Base-by-base conservation (phyloP, 805 yeast genomes). In the Candida sanyiensis region DNA sequence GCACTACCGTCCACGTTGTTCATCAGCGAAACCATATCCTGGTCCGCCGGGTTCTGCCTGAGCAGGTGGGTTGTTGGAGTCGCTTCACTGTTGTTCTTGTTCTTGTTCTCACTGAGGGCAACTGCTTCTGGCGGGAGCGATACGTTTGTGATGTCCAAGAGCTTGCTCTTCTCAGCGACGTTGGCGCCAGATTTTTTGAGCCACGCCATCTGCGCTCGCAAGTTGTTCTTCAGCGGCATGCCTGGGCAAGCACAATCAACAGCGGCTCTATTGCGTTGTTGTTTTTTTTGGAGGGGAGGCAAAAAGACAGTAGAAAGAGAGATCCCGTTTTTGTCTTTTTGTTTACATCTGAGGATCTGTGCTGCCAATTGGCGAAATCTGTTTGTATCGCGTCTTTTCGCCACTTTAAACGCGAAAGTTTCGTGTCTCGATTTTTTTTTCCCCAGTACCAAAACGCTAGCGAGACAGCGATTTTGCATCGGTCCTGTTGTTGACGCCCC, bases 121-220 rank as follows among this genome's bases (percentile, higher is more conserved):
- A 21, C 26, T 19, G 25, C 25, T 22, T 22, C 11, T 11, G 28
- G 23, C 22, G 30, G 30, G 23, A 6, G 30, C 10, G 20, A 21
- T 4, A 29, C 28, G 28, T 37, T 29, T 18, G 46, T 38, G 28
- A 48, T 40, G 18, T 48, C 49, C 19, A 36, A 16, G 4, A 55
- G 42, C 5, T 34, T 36, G 11, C 38, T 38, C n/a, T 16, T 29
- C n/a, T 43, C 22, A 15, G 62, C 57, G 1, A 51, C 33, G 31
- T 49, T 51, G 12, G 59, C 55, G 20, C 34, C 37, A 1, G 56
- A 39, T 16, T 39, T 33, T 11, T 45, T 28, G 28, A 57, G 44
- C 63, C 63, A 59, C 5, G 42, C 37, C 35, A 54, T 18, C 29
- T 58, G 59, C 5, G 45, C 39, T 33, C 50, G 49, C 20, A 59